Base-by-base conservation (phyloP, 176 grass and related monocot genomes). In the Zoysia japonica region DNA sequence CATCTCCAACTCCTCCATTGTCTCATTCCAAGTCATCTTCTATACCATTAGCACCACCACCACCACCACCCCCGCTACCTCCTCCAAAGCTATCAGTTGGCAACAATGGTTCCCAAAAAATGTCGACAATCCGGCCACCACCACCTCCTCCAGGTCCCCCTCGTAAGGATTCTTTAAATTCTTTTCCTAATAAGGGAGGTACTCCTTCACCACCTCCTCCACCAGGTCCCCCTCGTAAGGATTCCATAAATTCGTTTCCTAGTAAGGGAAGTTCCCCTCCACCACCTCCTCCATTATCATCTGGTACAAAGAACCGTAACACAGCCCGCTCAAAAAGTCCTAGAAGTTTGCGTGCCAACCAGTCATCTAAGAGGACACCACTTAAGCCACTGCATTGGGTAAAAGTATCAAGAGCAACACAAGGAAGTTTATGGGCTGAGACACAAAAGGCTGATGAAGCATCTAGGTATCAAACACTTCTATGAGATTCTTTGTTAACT, bases 391-490 rank as follows among this genome's bases (percentile, higher is more conserved):
- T 97, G 67, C 95, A 97, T 70, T 94, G 91, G 95, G 84, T 91
- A 76, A 97, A 97, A 92, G 95, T 97, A 36, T 88, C 91, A 87
- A 97, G 95, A 90, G 83, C 85, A 20, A 77, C 64, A 42, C 80
- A 92, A 47, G 95, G 94, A 87, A 97, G 95, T 72, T 90, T 97
- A 83, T 97, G 95, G 95, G 95, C 89, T 74, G 95, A 97, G 53
- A 83, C 89, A 68, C 89, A 90, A 51, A 93, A 89, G 71, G 76
- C 76, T 66, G 80, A 88, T 81, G 92, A 94, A 88, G 68, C 68
- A 74, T 77, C 91, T 64, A 87, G 89, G 88, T 87, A 84, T 55
- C 54, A 65, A 78, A 17, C 14, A 35, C 43, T 74, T 64, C 83
- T 4, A 67, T 71, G 11, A 49, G 61, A 60, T 83, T 72, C 52